Conservation (phyloP, 441 rosid species). For the Mallotus japonicus region DNA sequence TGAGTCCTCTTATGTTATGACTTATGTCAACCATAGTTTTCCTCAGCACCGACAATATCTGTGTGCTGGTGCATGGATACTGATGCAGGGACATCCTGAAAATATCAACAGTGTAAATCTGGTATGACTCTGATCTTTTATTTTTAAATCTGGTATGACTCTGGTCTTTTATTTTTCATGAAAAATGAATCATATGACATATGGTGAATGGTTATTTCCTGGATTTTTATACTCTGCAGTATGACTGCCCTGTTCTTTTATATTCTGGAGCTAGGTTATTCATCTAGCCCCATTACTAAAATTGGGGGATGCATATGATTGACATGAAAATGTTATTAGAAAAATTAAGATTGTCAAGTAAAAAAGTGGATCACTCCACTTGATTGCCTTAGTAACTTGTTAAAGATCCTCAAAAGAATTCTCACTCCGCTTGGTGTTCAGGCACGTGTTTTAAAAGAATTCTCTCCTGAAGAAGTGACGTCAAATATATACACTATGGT, state of each 20-base stretch:
- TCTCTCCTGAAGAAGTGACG: conserved; percentile 94
- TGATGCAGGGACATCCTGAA: conserved; percentile 92
- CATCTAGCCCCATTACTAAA: neutral
- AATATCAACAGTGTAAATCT: conserved; percentile 77
- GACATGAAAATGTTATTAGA: neutral
- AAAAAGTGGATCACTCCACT: neutral
- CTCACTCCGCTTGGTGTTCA: too few species aligned
- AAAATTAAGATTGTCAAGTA: neutral
- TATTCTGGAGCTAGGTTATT: neutral
- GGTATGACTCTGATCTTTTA: conserved; percentile 40
- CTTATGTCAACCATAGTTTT: conserved; percentile 78
- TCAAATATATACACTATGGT: conserved; percentile 92
- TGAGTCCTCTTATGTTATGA: conserved; percentile 70
- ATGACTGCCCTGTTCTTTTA: neutral
- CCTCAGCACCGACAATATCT: conserved; percentile 76
- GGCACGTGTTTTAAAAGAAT: conserved; percentile 82
- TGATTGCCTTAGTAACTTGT: neutral
- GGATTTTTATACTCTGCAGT: neutral
- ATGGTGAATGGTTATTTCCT: neutral
- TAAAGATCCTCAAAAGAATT: neutral
- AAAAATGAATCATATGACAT: conserved; percentile 6
- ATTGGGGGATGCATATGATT: neutral
- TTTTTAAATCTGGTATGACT: too few species aligned
- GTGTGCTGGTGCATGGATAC: conserved; percentile 94
- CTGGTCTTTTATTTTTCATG: conserved; percentile 13